Base-by-base conservation (phyloP, 169 alveolate species). In the Eimeria praecox region DNA sequence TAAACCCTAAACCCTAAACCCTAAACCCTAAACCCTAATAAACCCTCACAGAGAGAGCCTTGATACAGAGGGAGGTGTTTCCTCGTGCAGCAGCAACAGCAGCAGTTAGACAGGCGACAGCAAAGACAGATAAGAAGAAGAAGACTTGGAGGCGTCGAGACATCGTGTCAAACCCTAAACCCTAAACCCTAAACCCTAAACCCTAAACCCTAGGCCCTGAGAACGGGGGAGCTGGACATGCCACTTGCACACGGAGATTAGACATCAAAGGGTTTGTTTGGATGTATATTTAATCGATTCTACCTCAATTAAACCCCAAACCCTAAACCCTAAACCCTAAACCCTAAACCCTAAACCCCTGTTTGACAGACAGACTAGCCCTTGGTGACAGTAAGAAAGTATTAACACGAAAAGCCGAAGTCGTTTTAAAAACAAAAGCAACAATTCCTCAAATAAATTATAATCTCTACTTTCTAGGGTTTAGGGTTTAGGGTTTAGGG, bases 401-500 rank as follows among this genome's bases (percentile, higher is more conserved):
- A 5, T 64, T 22, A 5, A 20, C 49, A 30, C 10, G 27, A 38
- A 33, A 14, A 73, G 54, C 6, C 22, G 27, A 20, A 12, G 6
- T 16, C 33, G 52, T 33, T 35, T 73, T 38, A 73, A 27, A 3
- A 8, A 33, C 30, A 73, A 20, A 38, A 22, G 12, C 83, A 18
- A 73, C 54, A 40, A 27, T 73, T 35, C 8, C 27, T 64, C 54
- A 40, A 54, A 35, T 35, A 18, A 40, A 33, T 8, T 27, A 33
- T 40, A 73, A 40, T 14, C 3, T 40, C 27, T 35, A 14, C 3
- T 6, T 4, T 35, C 16, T 0, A 35, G 83, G 83, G 52, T 73
- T 35, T 73, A 73, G 83, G 83, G 83, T 73, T 73, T 73, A 73
- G 83, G 83, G 83, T 71, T 71, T 71, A 71, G 83, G 83, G 83